A percentile compares a stretch with the other conserved stretches of the same genome.
phyloP scores from a whole-genome alignment of 805 yeast genomes.

The Starmerella lactis-condensi region DNA sequence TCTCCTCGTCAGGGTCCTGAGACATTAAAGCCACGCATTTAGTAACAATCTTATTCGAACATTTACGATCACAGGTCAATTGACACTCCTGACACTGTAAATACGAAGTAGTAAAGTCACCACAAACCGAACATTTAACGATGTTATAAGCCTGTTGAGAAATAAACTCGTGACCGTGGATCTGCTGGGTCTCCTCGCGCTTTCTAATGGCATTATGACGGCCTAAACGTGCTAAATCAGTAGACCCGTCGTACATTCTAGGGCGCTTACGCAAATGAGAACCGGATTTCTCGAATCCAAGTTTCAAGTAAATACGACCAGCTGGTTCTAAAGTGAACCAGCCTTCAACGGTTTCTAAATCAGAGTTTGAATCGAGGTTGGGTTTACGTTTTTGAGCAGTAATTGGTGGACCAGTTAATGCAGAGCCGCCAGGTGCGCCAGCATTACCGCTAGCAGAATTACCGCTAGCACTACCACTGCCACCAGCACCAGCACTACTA shows the following conservation, averaged over 20 bases:
- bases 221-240: conserved; percentile 34
- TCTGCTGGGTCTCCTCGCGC: conserved; percentile 68
- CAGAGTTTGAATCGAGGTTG: not conserved
- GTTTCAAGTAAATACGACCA: conserved; percentile 64
- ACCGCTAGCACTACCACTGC: not conserved
- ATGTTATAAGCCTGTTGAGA: conserved; percentile 78
- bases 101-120: conserved; percentile 72
- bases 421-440: conserved; percentile 1
- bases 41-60: conserved; percentile 61
- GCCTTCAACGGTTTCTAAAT: conserved; percentile 30
- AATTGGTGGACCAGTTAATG: conserved; percentile 1
- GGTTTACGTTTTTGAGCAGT: not conserved
- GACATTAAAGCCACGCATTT: conserved; percentile 57
- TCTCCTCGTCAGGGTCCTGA: conserved; percentile 39
- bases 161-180: conserved; percentile 92
- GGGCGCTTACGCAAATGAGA: conserved; percentile 25
- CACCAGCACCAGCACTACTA: not conserved
- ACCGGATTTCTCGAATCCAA: conserved; percentile 58
- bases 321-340: conserved; percentile 92
- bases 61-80: conserved; percentile 59
- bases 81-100: conserved; percentile 67
- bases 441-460: conserved; percentile 1
- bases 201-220: conserved; percentile 97
- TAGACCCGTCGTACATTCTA: conserved; percentile 8
- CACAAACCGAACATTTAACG: conserved; percentile 95